Evolutionary conservation across 306 rosid genomes (phyloP).

Genomic region (Inga leiocalycina): DNA sequence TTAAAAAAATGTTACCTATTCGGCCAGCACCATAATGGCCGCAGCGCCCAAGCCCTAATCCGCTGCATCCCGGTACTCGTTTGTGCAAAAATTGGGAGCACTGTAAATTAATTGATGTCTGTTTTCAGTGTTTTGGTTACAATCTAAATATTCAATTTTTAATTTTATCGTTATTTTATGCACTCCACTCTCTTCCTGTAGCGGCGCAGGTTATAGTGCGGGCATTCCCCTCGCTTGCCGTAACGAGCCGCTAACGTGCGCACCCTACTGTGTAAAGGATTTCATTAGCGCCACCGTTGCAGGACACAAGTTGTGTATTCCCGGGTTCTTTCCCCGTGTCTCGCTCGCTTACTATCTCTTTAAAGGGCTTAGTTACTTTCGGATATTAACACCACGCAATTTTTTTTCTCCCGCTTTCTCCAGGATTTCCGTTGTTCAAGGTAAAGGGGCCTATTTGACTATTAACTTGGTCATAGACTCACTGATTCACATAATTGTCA

Average conservation of each 20-base stretch:
- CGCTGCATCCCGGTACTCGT: background rate
- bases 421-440: conserved; percentile 24
- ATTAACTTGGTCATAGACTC: background rate
- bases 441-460: conserved; percentile 27
- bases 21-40: background rate
- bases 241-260: conserved; percentile 51
- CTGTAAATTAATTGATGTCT: background rate
- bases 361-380: conserved; percentile 32
- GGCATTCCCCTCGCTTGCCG: conserved; percentile 26
- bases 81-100: background rate
- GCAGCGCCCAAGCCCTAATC: background rate
- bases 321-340: background rate
- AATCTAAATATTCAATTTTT: background rate
- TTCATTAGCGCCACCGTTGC: conserved; percentile 34
- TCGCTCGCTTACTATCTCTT: background rate
- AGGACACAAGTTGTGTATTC: conserved; percentile 38
- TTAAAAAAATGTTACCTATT: background rate
- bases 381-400: conserved; percentile 36
- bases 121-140: background rate
- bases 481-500: conserved; percentile 14
- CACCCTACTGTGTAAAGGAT: conserved; percentile 40
- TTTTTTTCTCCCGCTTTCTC: background rate
- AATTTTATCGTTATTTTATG: background rate
- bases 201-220: conserved; percentile 49
- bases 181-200: background rate